Evolutionary conservation across 2,329 filamentous ascomycete genomes (phyloP).

Genomic region (Exophiala lecanii-corni): DNA sequence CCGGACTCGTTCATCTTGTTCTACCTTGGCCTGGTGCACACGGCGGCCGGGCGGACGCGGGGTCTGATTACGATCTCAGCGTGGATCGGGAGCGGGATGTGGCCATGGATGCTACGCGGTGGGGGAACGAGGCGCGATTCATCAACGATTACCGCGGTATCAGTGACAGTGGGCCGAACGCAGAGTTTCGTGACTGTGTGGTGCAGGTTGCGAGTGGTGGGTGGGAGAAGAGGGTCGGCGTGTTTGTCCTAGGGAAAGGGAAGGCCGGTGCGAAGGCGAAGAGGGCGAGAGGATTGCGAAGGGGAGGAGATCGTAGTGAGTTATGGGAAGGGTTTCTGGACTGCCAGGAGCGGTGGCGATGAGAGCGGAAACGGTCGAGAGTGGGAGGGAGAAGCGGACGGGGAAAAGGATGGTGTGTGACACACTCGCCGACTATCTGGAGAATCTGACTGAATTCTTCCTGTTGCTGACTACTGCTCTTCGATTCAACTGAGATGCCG

Average conservation of each 20-base stretch:
- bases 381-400: too few relatives aligned
- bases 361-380: too few relatives aligned
- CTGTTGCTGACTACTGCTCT: too few relatives aligned
- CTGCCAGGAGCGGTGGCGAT: constrained; percentile 27
- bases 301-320: constrained; percentile 51
- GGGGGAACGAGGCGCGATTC: constrained; percentile 50
- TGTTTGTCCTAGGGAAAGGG: constrained; percentile 47
- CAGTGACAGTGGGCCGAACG: constrained; percentile 29
- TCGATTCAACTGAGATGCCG: too few relatives aligned
- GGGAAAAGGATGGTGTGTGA: too few relatives aligned
- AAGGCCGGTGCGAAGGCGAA: constrained; percentile 42
- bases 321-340: constrained; percentile 51
- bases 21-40: constrained; percentile 48
- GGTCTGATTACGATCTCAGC: constrained; percentile 49
- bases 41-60: constrained; percentile 35
- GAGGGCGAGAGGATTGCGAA: constrained; percentile 35
- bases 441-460: too few relatives aligned
- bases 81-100: constrained; percentile 47
- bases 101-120: constrained; percentile 44
- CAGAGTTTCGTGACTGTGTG: constrained; percentile 41
- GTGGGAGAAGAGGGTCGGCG: constrained; percentile 45
- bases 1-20: constrained; percentile 46
- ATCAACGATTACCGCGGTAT: constrained; percentile 53
- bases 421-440: too few relatives aligned
- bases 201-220: constrained; percentile 34